A percentile compares a stretch with the other conserved stretches of the same genome.
Conservation (phyloP, 441 rosid genomes). For the Gossypium gossypioides region DNA sequence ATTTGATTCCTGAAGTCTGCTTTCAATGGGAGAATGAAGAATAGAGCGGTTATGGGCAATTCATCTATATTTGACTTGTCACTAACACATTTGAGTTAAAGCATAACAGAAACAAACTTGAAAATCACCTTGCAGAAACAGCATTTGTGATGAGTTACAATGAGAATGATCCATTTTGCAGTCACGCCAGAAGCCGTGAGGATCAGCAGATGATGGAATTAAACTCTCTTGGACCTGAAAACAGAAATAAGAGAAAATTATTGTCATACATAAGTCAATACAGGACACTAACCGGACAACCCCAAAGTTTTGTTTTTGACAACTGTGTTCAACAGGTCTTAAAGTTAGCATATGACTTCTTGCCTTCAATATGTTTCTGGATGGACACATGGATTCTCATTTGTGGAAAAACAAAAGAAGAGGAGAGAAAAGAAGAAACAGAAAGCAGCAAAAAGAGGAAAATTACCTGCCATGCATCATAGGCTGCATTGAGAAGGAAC, state of each 20-base stretch:
- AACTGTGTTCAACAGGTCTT: not conserved
- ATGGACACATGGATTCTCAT: not conserved
- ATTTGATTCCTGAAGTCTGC: conserved; percentile 52
- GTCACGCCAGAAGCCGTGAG: conserved; percentile 41
- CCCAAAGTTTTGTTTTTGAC: not conserved
- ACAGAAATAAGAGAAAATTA: not conserved
- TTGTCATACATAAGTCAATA: not conserved
- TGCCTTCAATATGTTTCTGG: not conserved
- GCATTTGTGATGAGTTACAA: conserved; percentile 42
- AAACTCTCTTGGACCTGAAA: conserved; percentile 39
- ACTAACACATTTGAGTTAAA: not conserved
- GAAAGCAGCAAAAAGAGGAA: not conserved
- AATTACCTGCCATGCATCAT: conserved; percentile 37
- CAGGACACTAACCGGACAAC: not conserved
- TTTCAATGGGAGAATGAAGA: conserved; percentile 4
- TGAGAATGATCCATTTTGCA: conserved; percentile 37
- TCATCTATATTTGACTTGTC: not conserved
- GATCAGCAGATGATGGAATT: conserved; percentile 46
- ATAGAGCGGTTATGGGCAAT: not conserved
- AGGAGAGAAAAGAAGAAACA: not conserved
- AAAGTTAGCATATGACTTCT: not conserved
- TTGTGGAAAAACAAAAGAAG: not conserved
- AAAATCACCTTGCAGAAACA: conserved; percentile 44
- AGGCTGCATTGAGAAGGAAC: conserved; percentile 41
- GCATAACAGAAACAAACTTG: not conserved